Evolutionary conservation across 306 rosid genomes (phyloP), one percentile per base, ranked within the genome.

Genomic region (Vigna nakashimae): DNA sequence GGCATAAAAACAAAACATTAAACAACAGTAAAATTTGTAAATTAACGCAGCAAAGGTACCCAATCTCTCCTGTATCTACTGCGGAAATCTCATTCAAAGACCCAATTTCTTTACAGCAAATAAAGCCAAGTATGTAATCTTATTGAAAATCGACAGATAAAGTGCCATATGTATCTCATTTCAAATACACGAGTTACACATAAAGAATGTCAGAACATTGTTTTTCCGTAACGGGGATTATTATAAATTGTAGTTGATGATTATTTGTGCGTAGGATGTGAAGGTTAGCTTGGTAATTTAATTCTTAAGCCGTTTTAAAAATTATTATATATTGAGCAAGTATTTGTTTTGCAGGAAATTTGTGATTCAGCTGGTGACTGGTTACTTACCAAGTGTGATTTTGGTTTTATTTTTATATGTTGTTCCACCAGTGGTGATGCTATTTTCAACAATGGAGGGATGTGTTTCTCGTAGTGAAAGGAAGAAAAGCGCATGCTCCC

Each of bases 311-410:
- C 48, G 66, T 32, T 50, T 42, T 28, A 24, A 40, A 63, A 36
- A 49, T 22, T 43, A 53, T 50, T 16, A 67, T 62, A 48, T 69
- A 80, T 67, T 81, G 74, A 73, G 32, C 38, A 67, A 28, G 16
- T 85, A 34, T 26, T 45, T 11, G 59, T 28, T 68, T 59, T 83
- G 65, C 89, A 95, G 98, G 91, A 78, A 89, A 69, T 79, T 83
- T 82, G 53, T 84, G 78, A 82, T 74, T 82, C 91, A 86, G 90
- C 72, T 95, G 83, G 88, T 89, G 73, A 90, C 98, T 20, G 99
- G 99, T 52, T 95, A 95, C 91, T 86, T 95, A 52, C 99, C 99
- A 59, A 95, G 99, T 73, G 97, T 84, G 76, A 83, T 95, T 82
- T 91, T 92, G 84, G 86, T 92, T 68, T 64, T 92, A 80, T 86